A percentile compares a stretch with the other conserved stretches of the same genome.
phyloP scores from a whole-genome alignment of 2,329 filamentous ascomycete species.

The Microdochium bolleyi region DNA sequence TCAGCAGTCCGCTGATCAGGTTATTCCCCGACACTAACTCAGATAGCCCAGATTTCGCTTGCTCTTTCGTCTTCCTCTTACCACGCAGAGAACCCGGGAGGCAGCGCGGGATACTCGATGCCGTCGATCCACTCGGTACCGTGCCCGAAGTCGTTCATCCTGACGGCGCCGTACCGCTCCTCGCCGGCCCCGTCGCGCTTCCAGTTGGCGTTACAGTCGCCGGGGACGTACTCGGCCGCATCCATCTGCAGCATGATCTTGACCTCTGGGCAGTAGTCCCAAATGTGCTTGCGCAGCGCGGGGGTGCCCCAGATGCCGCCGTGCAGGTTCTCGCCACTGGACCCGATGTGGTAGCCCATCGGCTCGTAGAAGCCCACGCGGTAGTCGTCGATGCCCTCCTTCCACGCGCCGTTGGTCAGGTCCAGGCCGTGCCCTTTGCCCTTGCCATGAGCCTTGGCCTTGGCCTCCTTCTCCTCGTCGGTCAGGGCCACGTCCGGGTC shows the following conservation, averaged over 20 bases:
- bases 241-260: constrained; percentile 51
- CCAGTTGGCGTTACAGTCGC: constrained; percentile 35
- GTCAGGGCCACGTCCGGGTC: background rate
- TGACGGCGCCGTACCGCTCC: constrained; percentile 9
- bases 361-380: constrained; percentile 45
- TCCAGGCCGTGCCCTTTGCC: background rate
- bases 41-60: too few species aligned
- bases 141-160: constrained; percentile 18
- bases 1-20: too few species aligned
- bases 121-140: constrained; percentile 32
- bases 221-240: constrained; percentile 39
- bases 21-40: too few species aligned
- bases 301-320: constrained; percentile 39
- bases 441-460: too few species aligned
- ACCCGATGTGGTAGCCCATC: constrained; percentile 51
- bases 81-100: constrained; percentile 24
- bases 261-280: constrained; percentile 50
- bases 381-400: constrained; percentile 37
- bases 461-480: background rate
- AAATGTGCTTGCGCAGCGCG: constrained; percentile 38
- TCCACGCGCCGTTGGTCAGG: background rate
- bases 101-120: constrained; percentile 29
- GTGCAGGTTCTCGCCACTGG: constrained; percentile 36
- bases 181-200: constrained; percentile 23
- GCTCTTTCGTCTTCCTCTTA: constrained; percentile 8